Percentiles rank a stretch among this genome's conserved stretches.
Evolutionary conservation across 208 protist genomes (phyloP).

Genomic region (Trichomonas tenax): DNA sequence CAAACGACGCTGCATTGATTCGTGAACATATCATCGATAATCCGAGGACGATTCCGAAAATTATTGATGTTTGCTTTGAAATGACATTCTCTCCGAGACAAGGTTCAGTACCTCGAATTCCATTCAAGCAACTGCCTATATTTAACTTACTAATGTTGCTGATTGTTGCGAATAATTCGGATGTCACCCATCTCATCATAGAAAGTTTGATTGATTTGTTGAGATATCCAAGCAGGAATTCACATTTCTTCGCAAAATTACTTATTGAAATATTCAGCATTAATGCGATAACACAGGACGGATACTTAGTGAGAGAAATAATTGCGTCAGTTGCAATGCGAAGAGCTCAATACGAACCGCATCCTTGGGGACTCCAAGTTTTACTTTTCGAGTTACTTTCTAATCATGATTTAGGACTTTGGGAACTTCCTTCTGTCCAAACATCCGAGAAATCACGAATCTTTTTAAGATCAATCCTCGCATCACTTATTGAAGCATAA

Average conservation of each 20-base stretch:
- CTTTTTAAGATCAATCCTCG: background rate
- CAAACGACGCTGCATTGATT: background rate
- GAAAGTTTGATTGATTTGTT: background rate
- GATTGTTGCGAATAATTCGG: background rate
- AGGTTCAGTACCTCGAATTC: background rate
- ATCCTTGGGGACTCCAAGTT: background rate
- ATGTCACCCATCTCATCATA: background rate
- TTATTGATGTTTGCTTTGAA: background rate
- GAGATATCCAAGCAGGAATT: background rate
- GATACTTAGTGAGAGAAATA: background rate
- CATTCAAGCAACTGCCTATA: background rate
- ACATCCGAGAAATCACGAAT: background rate
- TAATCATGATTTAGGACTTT: background rate
- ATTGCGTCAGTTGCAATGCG: background rate
- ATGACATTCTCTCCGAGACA: background rate
- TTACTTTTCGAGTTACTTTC: background rate
- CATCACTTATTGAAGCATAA: background rate
- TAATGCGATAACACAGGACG: background rate
- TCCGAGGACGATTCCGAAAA: background rate
- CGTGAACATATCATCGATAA: background rate
- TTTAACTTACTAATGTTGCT: background rate
- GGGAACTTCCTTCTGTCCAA: background rate
- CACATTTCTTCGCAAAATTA: background rate
- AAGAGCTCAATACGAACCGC: background rate
- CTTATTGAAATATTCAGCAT: background rate